Evolutionary conservation across 306 rosid genomes (phyloP), one percentile per base, ranked within the genome.

Genomic region (Argentina anserina): DNA sequence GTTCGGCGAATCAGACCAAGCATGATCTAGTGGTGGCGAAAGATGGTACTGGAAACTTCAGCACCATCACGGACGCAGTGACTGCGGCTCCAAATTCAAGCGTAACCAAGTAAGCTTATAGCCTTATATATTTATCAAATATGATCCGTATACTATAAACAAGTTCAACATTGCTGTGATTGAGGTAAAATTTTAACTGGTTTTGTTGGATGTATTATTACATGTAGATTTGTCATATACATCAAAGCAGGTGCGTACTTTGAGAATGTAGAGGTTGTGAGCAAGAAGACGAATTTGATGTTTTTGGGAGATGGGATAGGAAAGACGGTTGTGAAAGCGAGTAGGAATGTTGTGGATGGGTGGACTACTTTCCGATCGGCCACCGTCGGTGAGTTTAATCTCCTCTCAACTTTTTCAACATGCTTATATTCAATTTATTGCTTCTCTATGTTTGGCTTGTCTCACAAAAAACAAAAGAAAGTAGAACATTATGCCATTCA

Each of bases 361-460:
- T 93, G 92, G 96, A 93, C 97, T 28, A 93, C 98, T 70, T 93
- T 90, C 73, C 92, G 83, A 31, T 93, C 97, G 2, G 87, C 98
- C 69, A 93, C 98, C 29, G 88, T 93, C 64, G 94, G 98, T 91
- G 26, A 73, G 97, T 83, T 53, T 58, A 1, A 12, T 41, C 52
- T 67, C 7, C 31, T 25, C 7, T 6, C 41, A 33, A 23, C 3
- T 56, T 4, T 26, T 12, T 26, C 18, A 3, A 12, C 18, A 52
- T 33, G 5, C 36, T 2, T 33, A 2, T 9, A 25, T 12, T 12
- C 7, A 11, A 11, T 9, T 10, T 21, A 6, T 25, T 53, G 60
- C 60, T 55, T 23, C 33, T 23, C 33, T 11, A 23, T 55, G 6
- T 55, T 55, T 25, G 33, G 62, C 62, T 12, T 7, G 33, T 50